These are phyloP conservation scores for Solanum infundibuliforme DNA, from an alignment of 257 asterid genomes.

Conservation along the genomic window DNA sequence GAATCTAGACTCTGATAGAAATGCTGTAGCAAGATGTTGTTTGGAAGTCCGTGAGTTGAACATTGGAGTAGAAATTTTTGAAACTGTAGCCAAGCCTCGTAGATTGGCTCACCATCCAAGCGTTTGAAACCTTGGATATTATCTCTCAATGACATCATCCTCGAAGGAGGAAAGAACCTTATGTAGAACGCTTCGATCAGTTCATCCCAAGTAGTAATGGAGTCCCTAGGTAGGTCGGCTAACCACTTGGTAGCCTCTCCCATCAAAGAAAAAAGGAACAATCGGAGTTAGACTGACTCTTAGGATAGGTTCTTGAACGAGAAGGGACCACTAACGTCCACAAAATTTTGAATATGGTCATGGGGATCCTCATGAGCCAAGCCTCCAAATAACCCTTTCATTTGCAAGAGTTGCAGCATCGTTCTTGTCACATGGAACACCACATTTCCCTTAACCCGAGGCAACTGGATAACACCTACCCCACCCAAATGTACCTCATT, in stretches of 20 bases:
- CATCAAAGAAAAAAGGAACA: background rate
- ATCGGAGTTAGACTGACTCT: background rate
- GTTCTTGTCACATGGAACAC: background rate
- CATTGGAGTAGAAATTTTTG: background rate
- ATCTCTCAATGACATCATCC: background rate
- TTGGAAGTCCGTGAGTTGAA: background rate
- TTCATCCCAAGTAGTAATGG: too few relatives aligned
- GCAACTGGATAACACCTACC: background rate
- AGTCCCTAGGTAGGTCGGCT: background rate
- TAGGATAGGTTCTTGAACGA: background rate
- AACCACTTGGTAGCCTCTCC: background rate
- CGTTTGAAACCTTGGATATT: background rate
- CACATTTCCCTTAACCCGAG: background rate
- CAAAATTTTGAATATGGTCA: too few relatives aligned
- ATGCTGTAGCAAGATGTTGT: background rate
- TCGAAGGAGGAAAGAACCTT: too few relatives aligned
- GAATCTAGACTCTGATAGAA: too few relatives aligned
- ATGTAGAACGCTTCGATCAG: too few relatives aligned
- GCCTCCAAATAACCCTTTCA: background rate
- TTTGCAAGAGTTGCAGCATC: too few relatives aligned
- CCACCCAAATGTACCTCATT: background rate
- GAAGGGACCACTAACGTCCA: background rate
- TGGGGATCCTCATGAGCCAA: background rate
- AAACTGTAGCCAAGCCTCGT: background rate
- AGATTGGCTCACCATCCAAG: background rate